Percentiles rank a stretch among this genome's conserved stretches.
Evolutionary conservation across 306 rosid genomes (phyloP).

Genomic region (Dicorynia guianensis): DNA sequence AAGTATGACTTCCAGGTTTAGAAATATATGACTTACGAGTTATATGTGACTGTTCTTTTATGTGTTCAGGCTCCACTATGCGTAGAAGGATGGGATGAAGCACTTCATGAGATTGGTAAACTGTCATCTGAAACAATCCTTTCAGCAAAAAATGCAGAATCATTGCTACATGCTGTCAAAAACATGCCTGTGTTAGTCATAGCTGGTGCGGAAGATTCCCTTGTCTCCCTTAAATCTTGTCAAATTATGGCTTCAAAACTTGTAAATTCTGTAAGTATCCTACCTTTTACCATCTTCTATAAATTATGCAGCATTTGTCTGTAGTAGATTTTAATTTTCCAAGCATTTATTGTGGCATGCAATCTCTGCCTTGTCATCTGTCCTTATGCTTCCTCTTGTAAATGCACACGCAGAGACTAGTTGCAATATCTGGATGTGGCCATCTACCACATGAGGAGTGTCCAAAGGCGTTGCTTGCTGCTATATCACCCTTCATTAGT

Average conservation of each 20-base stretch:
- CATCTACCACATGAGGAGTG: slow-evolving; percentile 99
- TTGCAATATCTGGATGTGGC: slow-evolving; percentile 89
- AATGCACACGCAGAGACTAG: slow-evolving; percentile 72
- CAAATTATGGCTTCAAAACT: slow-evolving; percentile 89
- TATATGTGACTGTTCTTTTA: slow-evolving; percentile 21
- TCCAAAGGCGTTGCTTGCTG: slow-evolving; percentile 91
- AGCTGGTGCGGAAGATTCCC: slow-evolving; percentile 81
- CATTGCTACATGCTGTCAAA: slow-evolving; percentile 72
- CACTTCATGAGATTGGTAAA: slow-evolving; percentile 93
- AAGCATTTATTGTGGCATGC: slow-evolving; percentile 5
- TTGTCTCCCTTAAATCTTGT: slow-evolving; percentile 77
- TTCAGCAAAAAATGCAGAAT: slow-evolving; percentile 65
- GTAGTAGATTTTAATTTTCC: slow-evolving; percentile 9
- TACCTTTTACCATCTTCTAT: not conserved
- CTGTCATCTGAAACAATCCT: slow-evolving; percentile 77
- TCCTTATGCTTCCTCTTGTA: slow-evolving; percentile 27
- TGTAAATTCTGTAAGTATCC: slow-evolving; percentile 72
- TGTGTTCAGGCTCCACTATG: slow-evolving; percentile 75
- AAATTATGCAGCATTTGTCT: not conserved
- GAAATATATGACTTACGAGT: not conserved
- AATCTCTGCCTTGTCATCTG: not conserved
- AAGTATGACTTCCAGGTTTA: slow-evolving; percentile 12
- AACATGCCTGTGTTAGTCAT: slow-evolving; percentile 77
- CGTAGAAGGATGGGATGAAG: slow-evolving; percentile 96
- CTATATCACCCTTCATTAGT: slow-evolving; percentile 77